Base-by-base conservation (phyloP, 805 yeast genomes). In the Candida insectorum region DNA sequence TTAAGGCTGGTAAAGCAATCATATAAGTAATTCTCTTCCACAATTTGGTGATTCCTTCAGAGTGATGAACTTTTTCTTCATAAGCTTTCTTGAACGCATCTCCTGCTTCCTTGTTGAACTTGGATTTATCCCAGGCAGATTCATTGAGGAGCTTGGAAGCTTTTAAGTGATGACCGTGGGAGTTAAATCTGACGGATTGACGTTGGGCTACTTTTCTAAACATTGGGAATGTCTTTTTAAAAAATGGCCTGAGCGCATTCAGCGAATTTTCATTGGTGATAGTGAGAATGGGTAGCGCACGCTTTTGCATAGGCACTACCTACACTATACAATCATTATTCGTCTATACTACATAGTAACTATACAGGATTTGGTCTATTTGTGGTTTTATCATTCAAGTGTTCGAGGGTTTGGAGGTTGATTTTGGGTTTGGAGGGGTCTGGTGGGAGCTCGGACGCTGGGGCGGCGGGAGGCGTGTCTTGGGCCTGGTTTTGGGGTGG, bases 11-110 rank as follows among this genome's bases (percentile, higher is more conserved):
- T 31, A 82, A 60, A 38, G 95, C 95, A 39, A 87, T 79, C 39
- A 75, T 74, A 56, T 76, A 67, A 28, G 95, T 76, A 65, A 91
- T 75, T 62, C 85, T 89, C 65, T 77, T 79, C 98, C 98, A 91
- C 50, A 81, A 69, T 27, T 66, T 63, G 41, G 94, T 73, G 45
- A 96, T 81, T 45, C 75, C 73, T 43, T 62, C 70, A 37, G 96
- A 89, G 69, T 91, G 98, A 58, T 81, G 81, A 52, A 71, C 71
- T 55, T 85, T 75, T 48, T 81, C 85, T 48, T 77, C 75, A 44
- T 71, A 43, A 32, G 70, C 69, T 50, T 77, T 73, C 54, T 67
- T 70, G 71, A 78, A 87, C 22, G 77, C 86, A 49, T 77, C 74
- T 43, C 87, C 94, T 48, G 84, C 83, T 47, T 73, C 78, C 47